These are phyloP conservation scores for Fusarium devonianum DNA, from an alignment of 2,329 filamentous ascomycete genomes.

Conservation along the genomic window DNA sequence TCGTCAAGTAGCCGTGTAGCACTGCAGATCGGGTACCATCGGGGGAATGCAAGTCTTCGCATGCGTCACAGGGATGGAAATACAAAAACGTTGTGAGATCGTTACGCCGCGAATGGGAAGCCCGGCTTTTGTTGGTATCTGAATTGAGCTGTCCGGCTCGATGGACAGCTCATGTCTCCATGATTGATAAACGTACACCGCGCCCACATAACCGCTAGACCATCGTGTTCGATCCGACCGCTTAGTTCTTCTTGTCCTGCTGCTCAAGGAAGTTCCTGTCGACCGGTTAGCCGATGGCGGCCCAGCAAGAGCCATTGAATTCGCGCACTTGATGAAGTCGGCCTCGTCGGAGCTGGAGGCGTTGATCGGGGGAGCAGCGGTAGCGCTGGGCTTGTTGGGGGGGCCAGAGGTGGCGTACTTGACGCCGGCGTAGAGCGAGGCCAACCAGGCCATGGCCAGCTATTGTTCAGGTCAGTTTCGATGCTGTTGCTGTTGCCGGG, in stretches of 20 bases:
- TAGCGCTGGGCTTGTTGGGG: slow-evolving; percentile 54
- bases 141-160: slow-evolving; percentile 36
- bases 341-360: slow-evolving; percentile 68
- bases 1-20: not conserved
- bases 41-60: not conserved
- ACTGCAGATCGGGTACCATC: too few species aligned
- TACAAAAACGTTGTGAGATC: slow-evolving; percentile 3
- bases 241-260: slow-evolving; percentile 53
- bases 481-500: too few species aligned
- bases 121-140: slow-evolving; percentile 39
- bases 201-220: slow-evolving; percentile 40
- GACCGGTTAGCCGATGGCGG: slow-evolving; percentile 36
- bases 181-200: slow-evolving; percentile 47
- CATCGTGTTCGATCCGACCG: slow-evolving; percentile 23
- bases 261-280: slow-evolving; percentile 52
- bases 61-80: not conserved
- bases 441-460: slow-evolving; percentile 66
- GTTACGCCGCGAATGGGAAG: slow-evolving; percentile 35
- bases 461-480: slow-evolving; percentile 44
- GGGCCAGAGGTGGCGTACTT: slow-evolving; percentile 55
- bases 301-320: slow-evolving; percentile 29
- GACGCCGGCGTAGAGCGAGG: slow-evolving; percentile 57
- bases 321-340: slow-evolving; percentile 69
- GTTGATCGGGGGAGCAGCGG: slow-evolving; percentile 65
- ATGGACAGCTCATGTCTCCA: slow-evolving; percentile 36